These are phyloP conservation scores for Amphichorda felina DNA, from an alignment of 2,329 filamentous ascomycete species.

Conservation along the genomic window DNA sequence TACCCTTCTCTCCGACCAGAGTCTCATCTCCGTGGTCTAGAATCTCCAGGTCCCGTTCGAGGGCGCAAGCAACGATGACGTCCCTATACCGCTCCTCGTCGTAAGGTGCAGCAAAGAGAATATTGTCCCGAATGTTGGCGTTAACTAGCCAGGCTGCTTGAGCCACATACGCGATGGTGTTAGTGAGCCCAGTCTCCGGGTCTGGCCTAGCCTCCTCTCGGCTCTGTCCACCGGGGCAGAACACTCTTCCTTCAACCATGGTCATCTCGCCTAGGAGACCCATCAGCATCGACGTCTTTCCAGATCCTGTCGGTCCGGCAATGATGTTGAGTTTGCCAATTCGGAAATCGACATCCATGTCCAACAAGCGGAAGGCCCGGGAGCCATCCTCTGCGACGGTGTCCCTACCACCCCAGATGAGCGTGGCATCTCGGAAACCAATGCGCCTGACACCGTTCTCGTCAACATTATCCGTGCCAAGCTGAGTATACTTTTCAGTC, in stretches of 20 bases:
- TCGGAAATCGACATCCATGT: conserved; percentile 71
- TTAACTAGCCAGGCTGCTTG: conserved; percentile 97
- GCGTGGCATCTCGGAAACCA: conserved; percentile 72
- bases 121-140: conserved; percentile 90
- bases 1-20: conserved; percentile 91
- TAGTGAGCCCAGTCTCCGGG: conserved; percentile 73
- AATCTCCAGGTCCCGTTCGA: conserved; percentile 85
- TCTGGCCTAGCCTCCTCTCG: conserved; percentile 76
- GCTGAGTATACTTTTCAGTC: conserved; percentile 86
- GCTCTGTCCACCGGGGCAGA: conserved; percentile 73
- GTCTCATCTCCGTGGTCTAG: conserved; percentile 89
- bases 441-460: conserved; percentile 62
- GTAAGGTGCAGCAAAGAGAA: conserved; percentile 73
- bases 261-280: conserved; percentile 95
- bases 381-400: conserved; percentile 51
- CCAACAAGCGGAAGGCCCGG: conserved; percentile 70
- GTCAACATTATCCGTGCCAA: conserved; percentile 58
- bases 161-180: conserved; percentile 91
- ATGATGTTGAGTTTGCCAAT: conserved; percentile 86
- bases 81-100: conserved; percentile 76
- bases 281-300: conserved; percentile 94
- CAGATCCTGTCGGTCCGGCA: conserved; percentile 83
- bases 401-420: conserved; percentile 74
- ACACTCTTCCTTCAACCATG: conserved; percentile 65
- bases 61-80: conserved; percentile 80